phyloP scores from a whole-genome alignment of 2,329 filamentous ascomycete genomes.

The Phoma sp. region DNA sequence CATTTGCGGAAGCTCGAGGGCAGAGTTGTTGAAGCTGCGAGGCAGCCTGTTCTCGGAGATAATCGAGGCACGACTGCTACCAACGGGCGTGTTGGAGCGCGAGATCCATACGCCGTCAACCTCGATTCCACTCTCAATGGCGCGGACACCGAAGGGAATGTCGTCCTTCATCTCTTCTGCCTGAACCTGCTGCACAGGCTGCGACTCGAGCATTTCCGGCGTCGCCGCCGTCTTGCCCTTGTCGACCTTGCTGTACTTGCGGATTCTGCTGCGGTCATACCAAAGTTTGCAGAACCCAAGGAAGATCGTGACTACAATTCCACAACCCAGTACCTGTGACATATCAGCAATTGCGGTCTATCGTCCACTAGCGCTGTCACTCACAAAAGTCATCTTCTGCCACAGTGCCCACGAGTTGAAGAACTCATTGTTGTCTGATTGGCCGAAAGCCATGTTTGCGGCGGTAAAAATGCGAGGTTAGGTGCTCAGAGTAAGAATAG shows the following conservation, averaged over 20 bases:
- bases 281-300: slow-evolving; percentile 72
- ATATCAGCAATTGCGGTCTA: slow-evolving; percentile 30
- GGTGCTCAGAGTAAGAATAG: slow-evolving; percentile 30
- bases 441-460: slow-evolving; percentile 31
- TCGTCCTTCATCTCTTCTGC: slow-evolving; percentile 64
- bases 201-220: slow-evolving; percentile 71
- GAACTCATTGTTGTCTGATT: slow-evolving; percentile 48
- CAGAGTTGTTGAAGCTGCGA: slow-evolving; percentile 41
- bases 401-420: slow-evolving; percentile 74
- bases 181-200: slow-evolving; percentile 59
- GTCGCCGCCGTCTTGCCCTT: slow-evolving; percentile 52
- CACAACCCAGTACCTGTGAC: slow-evolving; percentile 72
- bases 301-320: slow-evolving; percentile 74
- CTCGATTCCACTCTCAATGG: slow-evolving; percentile 81
- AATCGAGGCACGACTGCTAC: slow-evolving; percentile 47
- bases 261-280: slow-evolving; percentile 52
- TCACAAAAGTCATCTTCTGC: slow-evolving; percentile 90
- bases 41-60: slow-evolving; percentile 38
- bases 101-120: slow-evolving; percentile 78
- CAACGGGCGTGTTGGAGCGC: slow-evolving; percentile 52
- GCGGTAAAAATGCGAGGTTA: slow-evolving; percentile 20
- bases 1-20: slow-evolving; percentile 42
- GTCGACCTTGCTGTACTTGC: slow-evolving; percentile 52
- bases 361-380: slow-evolving; percentile 44
- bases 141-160: slow-evolving; percentile 85